Conservation (phyloP, 2,329 filamentous ascomycete genomes). For the Clonostachys sp. region DNA sequence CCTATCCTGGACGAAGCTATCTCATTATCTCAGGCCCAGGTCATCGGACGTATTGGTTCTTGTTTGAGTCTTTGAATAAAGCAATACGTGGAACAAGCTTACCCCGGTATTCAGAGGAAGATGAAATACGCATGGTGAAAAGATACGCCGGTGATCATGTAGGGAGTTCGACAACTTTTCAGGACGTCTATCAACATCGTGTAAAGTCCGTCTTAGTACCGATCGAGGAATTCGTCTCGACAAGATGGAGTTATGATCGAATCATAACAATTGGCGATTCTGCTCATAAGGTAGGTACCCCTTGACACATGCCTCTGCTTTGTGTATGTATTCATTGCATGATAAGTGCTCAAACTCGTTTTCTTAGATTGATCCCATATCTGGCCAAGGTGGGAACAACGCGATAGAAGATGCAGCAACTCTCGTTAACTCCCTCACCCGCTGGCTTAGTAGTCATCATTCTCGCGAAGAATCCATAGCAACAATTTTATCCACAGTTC, state of each 20-base stretch:
- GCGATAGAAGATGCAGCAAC: slow-evolving; percentile 13
- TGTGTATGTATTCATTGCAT: too few relatives aligned
- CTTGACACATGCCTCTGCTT: too few relatives aligned
- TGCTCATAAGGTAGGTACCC: slow-evolving; percentile 19
- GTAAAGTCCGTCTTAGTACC: slow-evolving; percentile 19
- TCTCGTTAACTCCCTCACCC: slow-evolving; percentile 7
- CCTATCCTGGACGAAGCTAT: slow-evolving; percentile 12
- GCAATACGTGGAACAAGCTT: slow-evolving; percentile 19
- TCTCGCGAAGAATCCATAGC: too few relatives aligned
- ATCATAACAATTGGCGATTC: slow-evolving; percentile 23
- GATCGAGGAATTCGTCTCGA: slow-evolving; percentile 21
- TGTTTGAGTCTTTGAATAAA: slow-evolving; percentile 19
- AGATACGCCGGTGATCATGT: slow-evolving; percentile 11
- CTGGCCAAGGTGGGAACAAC: slow-evolving; percentile 15
- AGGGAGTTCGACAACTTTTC: slow-evolving; percentile 14
- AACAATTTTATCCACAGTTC: too few relatives aligned
- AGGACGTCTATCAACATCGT: slow-evolving; percentile 17
- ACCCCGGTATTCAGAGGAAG: slow-evolving; percentile 21
- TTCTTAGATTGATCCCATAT: slow-evolving; percentile 11
- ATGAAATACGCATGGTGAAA: slow-evolving; percentile 18
- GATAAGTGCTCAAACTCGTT: too few relatives aligned
- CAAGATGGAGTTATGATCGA: slow-evolving; percentile 22
- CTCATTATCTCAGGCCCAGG: slow-evolving; percentile 21
- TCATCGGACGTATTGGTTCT: slow-evolving; percentile 26
- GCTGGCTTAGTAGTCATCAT: too few relatives aligned